Evolutionary conservation across 1,284 basidiomycete species (phyloP), one percentile per base, ranked within the genome.

Genomic region (Inonotus obliquus): DNA sequence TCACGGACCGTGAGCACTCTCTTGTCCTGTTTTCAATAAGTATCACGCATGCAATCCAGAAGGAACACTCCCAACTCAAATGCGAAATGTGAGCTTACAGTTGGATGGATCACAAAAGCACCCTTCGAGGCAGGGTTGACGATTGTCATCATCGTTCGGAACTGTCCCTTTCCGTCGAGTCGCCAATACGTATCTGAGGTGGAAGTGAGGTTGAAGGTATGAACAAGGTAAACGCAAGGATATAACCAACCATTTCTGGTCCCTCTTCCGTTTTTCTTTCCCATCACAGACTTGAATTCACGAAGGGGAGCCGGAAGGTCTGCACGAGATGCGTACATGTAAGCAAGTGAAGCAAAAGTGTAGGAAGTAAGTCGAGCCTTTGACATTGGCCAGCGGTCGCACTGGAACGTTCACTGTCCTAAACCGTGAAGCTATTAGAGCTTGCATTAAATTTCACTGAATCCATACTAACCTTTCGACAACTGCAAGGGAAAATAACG

Each of bases 1-100:
- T 91, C 88, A 25, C 83, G 77, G 14, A 88, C 77, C 4, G 77
- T 86, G 37, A 87, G 67, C 29, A 86, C 79, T 6, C 87, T 80
- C 65, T 82, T 83, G 83, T 89, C 85, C 84, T 89, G 19, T 59
- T 35, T 9, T 13, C 17, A n/a, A 5, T n/a, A 14, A 44, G 41
- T 17, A 44, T 44, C n/a, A 9, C 13, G 7, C n/a, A n/a, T 44
- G 17, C 41, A 4, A 6, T n/a, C n/a, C 41, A 44, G 48, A 37
- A 48, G 38, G 39, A 41, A 54, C 56, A 2, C n/a, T 39, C 41
- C 19, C 41, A 21, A n/a, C n/a, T 21, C 7, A 44, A 44, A n/a
- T 44, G 41, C 63, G n/a, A 44, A 44, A n/a, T 44, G 41, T 63
- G n/a, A 21, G 69, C 80, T 65, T 68, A 88, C 87, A 23, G 74